Conservation (phyloP, 768 basidiomycete species). For the Dacryopinax spathularia region DNA sequence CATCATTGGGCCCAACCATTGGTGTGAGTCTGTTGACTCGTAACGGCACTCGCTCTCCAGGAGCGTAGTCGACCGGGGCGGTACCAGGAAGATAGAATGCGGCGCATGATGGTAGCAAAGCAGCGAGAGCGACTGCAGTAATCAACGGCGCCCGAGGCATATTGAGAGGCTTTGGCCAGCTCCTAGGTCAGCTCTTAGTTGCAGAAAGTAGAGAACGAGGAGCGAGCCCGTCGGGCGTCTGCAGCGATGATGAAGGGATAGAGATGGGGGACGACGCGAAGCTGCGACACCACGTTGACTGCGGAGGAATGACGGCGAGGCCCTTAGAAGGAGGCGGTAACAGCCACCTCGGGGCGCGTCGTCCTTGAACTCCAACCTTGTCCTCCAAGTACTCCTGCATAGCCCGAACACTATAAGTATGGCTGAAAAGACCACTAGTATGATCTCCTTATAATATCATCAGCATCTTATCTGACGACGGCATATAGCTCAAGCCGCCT, state of each 20-base stretch:
- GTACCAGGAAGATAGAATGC: constrained; percentile 86
- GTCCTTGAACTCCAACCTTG: neutral
- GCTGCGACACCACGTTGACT: neutral
- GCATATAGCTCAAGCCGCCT: neutral
- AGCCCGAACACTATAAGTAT: neutral
- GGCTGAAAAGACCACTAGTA: constrained; percentile 1
- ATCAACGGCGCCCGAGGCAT: neutral
- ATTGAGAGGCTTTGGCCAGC: neutral
- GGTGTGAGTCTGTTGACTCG: constrained; percentile 84
- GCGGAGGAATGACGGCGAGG: neutral
- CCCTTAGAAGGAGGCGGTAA: neutral
- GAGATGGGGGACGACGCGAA: neutral
- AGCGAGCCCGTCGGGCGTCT: constrained; percentile 2
- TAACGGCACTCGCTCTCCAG: constrained; percentile 60
- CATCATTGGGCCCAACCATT: constrained; percentile 48
- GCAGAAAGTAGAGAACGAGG: too few species aligned
- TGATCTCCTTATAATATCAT: neutral
- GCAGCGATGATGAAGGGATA: neutral
- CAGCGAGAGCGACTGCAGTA: neutral
- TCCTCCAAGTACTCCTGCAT: neutral
- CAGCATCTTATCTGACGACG: neutral
- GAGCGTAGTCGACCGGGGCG: constrained; percentile 67
- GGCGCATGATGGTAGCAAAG: constrained; percentile 6
- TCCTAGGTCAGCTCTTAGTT: too few species aligned
- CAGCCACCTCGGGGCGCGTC: neutral